A percentile compares a stretch with the other conserved stretches of the same genome.
phyloP scores from a whole-genome alignment of 1,284 basidiomycete species.

The Phaffia rhodozyma region DNA sequence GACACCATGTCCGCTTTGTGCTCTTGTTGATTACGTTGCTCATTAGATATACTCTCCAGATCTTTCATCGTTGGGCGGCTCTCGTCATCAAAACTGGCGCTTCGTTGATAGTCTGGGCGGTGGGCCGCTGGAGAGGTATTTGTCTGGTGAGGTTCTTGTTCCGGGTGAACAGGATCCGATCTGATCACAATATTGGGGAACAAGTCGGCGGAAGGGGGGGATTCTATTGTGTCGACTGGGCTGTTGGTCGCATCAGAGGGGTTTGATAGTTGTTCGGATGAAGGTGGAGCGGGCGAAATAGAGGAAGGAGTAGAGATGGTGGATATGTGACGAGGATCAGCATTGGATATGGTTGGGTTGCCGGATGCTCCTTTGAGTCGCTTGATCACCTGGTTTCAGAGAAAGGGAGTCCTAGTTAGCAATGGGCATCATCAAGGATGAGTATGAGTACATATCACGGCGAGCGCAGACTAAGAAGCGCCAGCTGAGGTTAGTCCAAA shows the following conservation, averaged over 20 bases:
- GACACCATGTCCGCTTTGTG: slow-evolving; percentile 41
- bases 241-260: not conserved
- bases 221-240: no score
- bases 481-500: slow-evolving; percentile 12
- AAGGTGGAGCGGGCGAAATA: slow-evolving; percentile 24
- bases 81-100: not conserved
- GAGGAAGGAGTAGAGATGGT: slow-evolving; percentile 6
- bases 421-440: no score
- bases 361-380: slow-evolving; percentile 2
- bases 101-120: not conserved
- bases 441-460: not conserved
- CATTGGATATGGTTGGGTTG: slow-evolving; percentile 1
- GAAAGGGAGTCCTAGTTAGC: not conserved
- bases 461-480: not conserved
- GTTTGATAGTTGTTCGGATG: slow-evolving; percentile 13
- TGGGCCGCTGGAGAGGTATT: not conserved
- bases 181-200: no score
- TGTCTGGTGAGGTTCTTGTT: no score
- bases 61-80: slow-evolving; percentile 6
- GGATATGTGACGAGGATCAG: not conserved
- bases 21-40: slow-evolving; percentile 18
- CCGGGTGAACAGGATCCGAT: no score
- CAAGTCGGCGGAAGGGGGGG: no score
- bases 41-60: slow-evolving; percentile 1
- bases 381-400: slow-evolving; percentile 13